phyloP scores from a whole-genome alignment of 805 yeast genomes.

The Myxozyma melibiosi region DNA sequence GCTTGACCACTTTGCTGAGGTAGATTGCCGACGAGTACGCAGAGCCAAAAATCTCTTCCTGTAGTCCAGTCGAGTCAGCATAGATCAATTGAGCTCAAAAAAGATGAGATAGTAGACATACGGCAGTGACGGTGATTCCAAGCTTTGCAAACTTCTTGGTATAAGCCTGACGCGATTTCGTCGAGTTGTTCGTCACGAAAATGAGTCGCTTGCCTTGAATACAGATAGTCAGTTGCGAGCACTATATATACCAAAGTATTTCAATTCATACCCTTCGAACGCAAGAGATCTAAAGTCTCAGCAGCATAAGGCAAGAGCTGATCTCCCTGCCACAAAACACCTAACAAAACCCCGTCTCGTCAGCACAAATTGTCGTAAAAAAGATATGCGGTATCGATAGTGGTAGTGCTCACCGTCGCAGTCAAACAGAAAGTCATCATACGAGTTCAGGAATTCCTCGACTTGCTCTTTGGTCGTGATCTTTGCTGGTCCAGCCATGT shows the following conservation, averaged over 20 bases:
- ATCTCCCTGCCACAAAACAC: conserved; percentile 92
- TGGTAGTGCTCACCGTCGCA: conserved; percentile 63
- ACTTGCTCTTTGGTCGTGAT: conserved; percentile 53
- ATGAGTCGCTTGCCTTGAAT: conserved; percentile 62
- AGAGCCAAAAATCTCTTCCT: conserved; percentile 83
- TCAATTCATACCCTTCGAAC: conserved; percentile 35
- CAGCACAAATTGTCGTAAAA: too few relatives aligned
- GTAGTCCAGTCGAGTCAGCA: neutral
- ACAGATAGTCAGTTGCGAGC: neutral
- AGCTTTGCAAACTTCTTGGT: conserved; percentile 71
- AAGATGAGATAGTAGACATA: neutral
- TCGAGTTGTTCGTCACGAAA: conserved; percentile 94
- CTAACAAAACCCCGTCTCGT: too few relatives aligned
- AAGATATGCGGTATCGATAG: too few relatives aligned
- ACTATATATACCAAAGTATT: too few relatives aligned
- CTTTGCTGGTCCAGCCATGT: conserved; percentile 49
- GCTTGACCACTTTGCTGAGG: conserved; percentile 69
- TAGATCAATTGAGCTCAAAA: neutral
- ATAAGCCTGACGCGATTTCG: conserved; percentile 82
- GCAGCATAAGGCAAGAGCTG: conserved; percentile 74
- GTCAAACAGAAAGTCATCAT: conserved; percentile 85
- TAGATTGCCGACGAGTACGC: conserved; percentile 91
- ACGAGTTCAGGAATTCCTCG: conserved; percentile 57
- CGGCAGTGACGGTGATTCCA: conserved; percentile 46
- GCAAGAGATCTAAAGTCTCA: conserved; percentile 71